These are phyloP conservation scores for Priceomyces castillae DNA, from an alignment of 805 yeast species.

Conservation along the genomic window DNA sequence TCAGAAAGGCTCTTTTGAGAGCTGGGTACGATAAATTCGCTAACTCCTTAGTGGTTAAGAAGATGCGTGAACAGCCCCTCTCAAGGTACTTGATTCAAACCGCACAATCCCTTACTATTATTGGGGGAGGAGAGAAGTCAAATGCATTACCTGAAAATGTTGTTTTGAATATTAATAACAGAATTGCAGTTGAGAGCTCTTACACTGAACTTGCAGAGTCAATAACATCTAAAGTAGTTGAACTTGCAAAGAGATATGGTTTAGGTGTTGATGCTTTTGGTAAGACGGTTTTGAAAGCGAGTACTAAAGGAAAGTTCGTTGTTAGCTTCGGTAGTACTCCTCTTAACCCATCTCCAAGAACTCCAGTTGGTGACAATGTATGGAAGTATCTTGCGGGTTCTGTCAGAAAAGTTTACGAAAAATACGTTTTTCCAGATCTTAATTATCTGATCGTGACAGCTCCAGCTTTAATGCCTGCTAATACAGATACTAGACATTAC, in stretches of 20 bases:
- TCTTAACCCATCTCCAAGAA: conserved; percentile 45
- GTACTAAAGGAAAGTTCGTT: conserved; percentile 14
- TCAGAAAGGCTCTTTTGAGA: conserved; percentile 31
- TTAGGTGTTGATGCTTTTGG: conserved; percentile 24
- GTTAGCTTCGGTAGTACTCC: conserved; percentile 12
- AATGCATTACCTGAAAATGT: conserved; percentile 40
- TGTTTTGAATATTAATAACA: conserved; percentile 29
- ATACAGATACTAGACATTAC: conserved; percentile 61
- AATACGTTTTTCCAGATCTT: conserved; percentile 38
- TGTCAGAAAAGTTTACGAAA: conserved; percentile 60
- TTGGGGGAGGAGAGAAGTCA: conserved; percentile 37
- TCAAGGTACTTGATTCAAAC: conserved; percentile 29
- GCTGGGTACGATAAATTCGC: conserved; percentile 35
- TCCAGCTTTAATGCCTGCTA: conserved; percentile 54
- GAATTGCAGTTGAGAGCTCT: conserved; percentile 31
- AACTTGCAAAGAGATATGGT: conserved; percentile 26
- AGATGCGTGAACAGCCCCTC: conserved; percentile 13
- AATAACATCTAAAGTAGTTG: conserved; percentile 20
- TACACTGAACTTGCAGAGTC: conserved; percentile 20
- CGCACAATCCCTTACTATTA: conserved; percentile 33
- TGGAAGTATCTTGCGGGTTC: conserved; percentile 65
- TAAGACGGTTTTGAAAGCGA: conserved; percentile 12
- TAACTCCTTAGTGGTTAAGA: conserved; percentile 21
- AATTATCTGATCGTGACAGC: conserved; percentile 35
- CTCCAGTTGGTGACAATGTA: conserved; percentile 40